Evolutionary conservation across 768 basidiomycete species (phyloP).

Genomic region (Lactifluus volemus): DNA sequence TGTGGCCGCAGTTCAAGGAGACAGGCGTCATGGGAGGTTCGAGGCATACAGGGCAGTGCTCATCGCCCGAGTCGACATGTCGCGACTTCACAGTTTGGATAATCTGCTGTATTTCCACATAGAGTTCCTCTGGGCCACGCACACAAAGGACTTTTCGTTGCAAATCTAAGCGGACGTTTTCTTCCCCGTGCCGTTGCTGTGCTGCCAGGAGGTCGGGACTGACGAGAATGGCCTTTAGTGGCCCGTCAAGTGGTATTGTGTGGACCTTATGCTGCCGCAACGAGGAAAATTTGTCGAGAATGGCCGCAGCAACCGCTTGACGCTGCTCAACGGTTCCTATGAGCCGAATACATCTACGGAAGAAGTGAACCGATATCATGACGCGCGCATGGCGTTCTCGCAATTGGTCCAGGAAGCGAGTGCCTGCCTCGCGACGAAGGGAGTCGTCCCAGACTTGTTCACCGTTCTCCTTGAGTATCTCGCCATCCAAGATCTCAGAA

Average conservation of each 20-base stretch:
- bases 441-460: conserved; percentile 59
- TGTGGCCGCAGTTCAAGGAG: conserved; percentile 54
- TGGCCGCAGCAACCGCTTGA: conserved; percentile 31
- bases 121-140: conserved; percentile 44
- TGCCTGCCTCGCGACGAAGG: conserved; percentile 39
- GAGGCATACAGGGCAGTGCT: conserved; percentile 64
- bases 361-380: conserved; percentile 34
- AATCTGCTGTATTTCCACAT: conserved; percentile 35
- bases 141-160: conserved; percentile 37
- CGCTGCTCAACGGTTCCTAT: conserved; percentile 43
- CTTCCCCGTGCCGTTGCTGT: conserved; percentile 42
- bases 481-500: conserved; percentile 54
- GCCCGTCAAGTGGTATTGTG: conserved; percentile 39
- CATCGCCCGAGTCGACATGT: conserved; percentile 19
- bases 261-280: conserved; percentile 37
- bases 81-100: conserved; percentile 28
- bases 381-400: conserved; percentile 33
- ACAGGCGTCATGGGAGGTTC: conserved; percentile 43
- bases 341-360: conserved; percentile 40
- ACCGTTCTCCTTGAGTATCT: conserved; percentile 43
- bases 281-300: conserved; percentile 39
- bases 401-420: conserved; percentile 37
- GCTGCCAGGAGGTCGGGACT: conserved; percentile 38
- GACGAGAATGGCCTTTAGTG: conserved; percentile 38
- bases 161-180: conserved; percentile 47